Base-by-base conservation (phyloP, 371 early-diverging fungal species). In the Coemansia sp. region DNA sequence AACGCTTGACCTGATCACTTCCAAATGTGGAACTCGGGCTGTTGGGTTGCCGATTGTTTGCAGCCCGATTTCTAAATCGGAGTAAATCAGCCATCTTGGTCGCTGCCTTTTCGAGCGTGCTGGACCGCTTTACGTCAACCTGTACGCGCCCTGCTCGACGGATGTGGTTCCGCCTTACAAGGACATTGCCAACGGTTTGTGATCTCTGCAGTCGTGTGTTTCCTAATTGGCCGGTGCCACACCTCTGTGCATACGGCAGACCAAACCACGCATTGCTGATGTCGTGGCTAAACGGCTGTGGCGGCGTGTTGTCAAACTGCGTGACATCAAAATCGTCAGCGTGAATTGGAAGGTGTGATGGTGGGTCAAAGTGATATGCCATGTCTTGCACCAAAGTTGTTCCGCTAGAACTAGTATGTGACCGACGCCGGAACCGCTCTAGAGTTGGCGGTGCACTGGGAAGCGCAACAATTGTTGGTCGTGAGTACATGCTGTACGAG, bases 91-190 rank as follows among this genome's bases (percentile, higher is more conserved):
- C 65, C 48, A 70, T 48, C 26, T 58, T 73, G 6, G 53, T 44
- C 13, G 48, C 65, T 26, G 65, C 58, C 7, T 55, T 61, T 26
- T 51, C 66, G 21, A 73, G 61, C 40, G 29, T 40, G 11, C 66
- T 46, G 54, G 51, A 36, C 19, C 57, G 58, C 17, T 55, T 52
- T 24, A 58, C 21, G 23, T 59, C 70, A 13, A 72, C 46, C 21
- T 59, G 46, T 4, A 66, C 62, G 28, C 66, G 70, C 17, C 71
- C 71, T 12, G 74, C 71, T 24, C 74, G 74, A 15, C 74, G 74
- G 19, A 57, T 57, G 39, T 57, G 58, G 4, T 2, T 39, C 32
- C 21, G n/a, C n/a, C 39, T 56, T 29, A 17, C 32, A 28, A 32
- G 58, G 3, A 9, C 39, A 12, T n/a, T 21, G 21, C 39, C 23